Percentiles rank a stretch among this genome's conserved stretches.
These are phyloP conservation scores for Artomyces pyxidatus DNA, from an alignment of 768 basidiomycete genomes.

Conservation along the genomic window DNA sequence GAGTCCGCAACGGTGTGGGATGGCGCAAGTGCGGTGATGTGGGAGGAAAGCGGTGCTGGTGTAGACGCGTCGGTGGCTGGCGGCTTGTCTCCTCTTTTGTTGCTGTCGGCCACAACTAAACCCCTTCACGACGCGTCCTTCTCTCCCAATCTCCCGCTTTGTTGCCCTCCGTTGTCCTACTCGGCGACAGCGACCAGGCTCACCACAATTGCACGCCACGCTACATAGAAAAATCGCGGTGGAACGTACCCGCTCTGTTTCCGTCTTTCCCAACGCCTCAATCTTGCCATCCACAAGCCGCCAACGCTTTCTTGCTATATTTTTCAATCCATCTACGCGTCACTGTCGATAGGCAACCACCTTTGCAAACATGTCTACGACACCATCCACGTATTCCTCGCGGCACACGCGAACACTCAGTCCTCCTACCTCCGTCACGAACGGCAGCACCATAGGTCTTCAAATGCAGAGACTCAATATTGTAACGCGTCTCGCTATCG, in stretches of 20 bases:
- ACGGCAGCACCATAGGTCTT: conserved; percentile 17
- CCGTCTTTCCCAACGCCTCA: neutral
- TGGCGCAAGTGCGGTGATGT: no score
- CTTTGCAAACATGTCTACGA: conserved; percentile 5
- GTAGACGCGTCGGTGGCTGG: conserved; percentile 3
- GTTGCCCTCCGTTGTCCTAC: neutral
- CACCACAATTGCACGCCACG: neutral
- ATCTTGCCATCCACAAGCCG: no score
- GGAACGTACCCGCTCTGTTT: no score
- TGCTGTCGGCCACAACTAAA: neutral
- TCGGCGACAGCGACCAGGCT: neutral
- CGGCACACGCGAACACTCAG: conserved; percentile 21
- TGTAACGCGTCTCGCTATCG: conserved; percentile 66
- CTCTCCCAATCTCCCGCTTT: neutral
- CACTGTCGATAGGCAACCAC: neutral
- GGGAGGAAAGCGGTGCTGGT: neutral
- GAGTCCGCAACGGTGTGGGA: no score
- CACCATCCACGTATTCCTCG: conserved; percentile 7
- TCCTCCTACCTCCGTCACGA: conserved; percentile 22
- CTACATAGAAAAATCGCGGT: neutral
- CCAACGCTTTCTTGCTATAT: neutral
- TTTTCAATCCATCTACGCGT: neutral
- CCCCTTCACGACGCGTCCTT: conserved; percentile 1
- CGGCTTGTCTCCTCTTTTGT: conserved; percentile 1
- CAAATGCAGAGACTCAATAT: conserved; percentile 46